Conservation (phyloP, 2,329 filamentous ascomycete genomes). For the Nigrograna mackinnonii region DNA sequence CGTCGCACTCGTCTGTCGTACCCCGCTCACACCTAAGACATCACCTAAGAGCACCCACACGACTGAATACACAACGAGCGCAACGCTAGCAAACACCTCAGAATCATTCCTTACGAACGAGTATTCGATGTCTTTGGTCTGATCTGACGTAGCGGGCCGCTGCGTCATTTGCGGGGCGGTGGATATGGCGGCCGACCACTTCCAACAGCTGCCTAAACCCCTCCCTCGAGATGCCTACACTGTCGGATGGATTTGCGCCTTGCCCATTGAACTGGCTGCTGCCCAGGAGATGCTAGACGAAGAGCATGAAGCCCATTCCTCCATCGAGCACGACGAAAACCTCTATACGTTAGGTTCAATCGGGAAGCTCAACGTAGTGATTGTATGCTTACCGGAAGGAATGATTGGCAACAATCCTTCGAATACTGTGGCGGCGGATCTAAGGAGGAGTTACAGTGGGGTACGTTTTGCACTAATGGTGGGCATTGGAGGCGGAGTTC, state of each 20-base stretch:
- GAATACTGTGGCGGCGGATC: background rate
- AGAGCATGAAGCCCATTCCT: slow-evolving; percentile 11
- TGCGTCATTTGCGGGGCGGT: no score
- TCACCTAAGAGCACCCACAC: no score
- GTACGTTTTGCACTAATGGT: slow-evolving; percentile 1
- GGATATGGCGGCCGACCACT: no score
- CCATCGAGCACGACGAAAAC: slow-evolving; percentile 1
- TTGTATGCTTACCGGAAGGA: background rate
- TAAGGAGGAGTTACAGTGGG: background rate
- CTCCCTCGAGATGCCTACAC: no score
- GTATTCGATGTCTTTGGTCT: no score
- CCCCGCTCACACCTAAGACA: no score
- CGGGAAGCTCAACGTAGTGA: background rate
- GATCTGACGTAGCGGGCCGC: no score
- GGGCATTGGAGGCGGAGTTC: slow-evolving; percentile 3
- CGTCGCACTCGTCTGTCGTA: no score
- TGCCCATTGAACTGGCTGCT: slow-evolving; percentile 34
- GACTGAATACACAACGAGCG: no score
- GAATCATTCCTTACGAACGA: no score
- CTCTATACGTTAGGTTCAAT: slow-evolving; percentile 1
- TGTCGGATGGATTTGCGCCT: slow-evolving; percentile 37
- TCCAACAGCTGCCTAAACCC: no score
- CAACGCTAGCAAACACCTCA: no score
- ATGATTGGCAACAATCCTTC: slow-evolving; percentile 1
- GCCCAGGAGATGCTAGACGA: slow-evolving; percentile 33